Percentiles rank a stretch among this genome's conserved stretches.
phyloP scores from a whole-genome alignment of 2,329 filamentous ascomycete species.

The Endocalyx cinctus region DNA sequence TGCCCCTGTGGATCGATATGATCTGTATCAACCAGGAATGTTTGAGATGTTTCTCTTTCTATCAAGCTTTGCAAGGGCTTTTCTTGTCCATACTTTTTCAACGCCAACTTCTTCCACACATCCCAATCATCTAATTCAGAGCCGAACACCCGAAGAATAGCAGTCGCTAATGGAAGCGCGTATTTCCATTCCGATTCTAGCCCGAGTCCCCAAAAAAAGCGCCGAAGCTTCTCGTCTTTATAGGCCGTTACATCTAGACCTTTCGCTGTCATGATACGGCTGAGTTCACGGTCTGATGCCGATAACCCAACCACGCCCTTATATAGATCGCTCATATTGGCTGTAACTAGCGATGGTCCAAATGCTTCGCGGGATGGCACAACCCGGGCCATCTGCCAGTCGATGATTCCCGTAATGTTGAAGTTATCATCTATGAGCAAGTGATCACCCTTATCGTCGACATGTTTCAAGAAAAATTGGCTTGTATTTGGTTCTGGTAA shows the following conservation, averaged over 20 bases:
- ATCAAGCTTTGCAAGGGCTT: constrained; percentile 1
- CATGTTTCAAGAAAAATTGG: constrained; percentile 31
- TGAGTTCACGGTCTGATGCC: constrained; percentile 7
- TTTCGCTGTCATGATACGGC: constrained; percentile 4
- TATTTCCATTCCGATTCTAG: constrained; percentile 10
- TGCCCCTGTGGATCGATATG: too few relatives aligned
- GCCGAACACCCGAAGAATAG: constrained; percentile 8
- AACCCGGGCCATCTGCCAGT: constrained; percentile 34
- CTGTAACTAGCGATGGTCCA: constrained; percentile 11
- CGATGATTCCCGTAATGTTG: constrained; percentile 35
- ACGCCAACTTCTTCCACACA: constrained; percentile 5
- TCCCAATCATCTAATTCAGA: constrained; percentile 4
- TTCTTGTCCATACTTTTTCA: constrained; percentile 4
- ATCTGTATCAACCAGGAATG: too few relatives aligned
- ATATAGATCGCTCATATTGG: constrained; percentile 12
- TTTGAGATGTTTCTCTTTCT: too few relatives aligned
- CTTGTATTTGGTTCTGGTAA: constrained; percentile 13
- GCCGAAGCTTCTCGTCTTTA: constrained; percentile 11
- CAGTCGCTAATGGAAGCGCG: constrained; percentile 12
- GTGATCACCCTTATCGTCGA: constrained; percentile 38
- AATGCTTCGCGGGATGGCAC: constrained; percentile 14
- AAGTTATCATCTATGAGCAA: constrained; percentile 31
- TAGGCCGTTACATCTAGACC: constrained; percentile 5
- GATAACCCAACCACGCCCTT: constrained; percentile 9
- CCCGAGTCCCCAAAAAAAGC: constrained; percentile 13